Base-by-base conservation (phyloP, 257 asterid genomes). In the Rehmannia glutinosa region DNA sequence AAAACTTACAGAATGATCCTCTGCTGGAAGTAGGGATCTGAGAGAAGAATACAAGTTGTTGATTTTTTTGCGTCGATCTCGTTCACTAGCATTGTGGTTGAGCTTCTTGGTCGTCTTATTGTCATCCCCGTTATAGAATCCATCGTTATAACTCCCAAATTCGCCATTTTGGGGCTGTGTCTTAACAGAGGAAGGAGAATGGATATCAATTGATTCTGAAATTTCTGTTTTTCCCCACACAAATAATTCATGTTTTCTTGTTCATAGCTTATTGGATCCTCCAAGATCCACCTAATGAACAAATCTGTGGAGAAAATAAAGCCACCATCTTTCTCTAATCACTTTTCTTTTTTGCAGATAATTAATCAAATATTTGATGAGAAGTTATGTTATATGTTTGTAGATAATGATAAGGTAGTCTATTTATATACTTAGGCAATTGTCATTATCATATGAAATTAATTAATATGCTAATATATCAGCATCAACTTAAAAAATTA, bases 61-160 rank as follows among this genome's bases (percentile, higher is more conserved):
- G 10, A 91, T 84, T 1, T 52, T 80, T 50, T 81, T 82, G 10
- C 97, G 92, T 8, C 96, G 96, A 30, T 87, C 86, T 0, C 97
- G 83, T 58, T 90, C 97, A 8, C 86, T 84, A 1, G 96, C 96
- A 38, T 90, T 90, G 39, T 90, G 97, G 70, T 84, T 84, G 32
- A 84, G 75, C 79, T 85, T 87, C 85, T 82, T 90, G 2, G 59
- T 80, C 23, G 4, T 62, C 33, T 69, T 56, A 4, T 59, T n/a
- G 3, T 64, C 25, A 7, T 66, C 78, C 0, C 55, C 77, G 1
- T 49, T 25, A 10, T 33, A 9, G n/a, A 64, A n/a, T n/a, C n/a
- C n/a, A n/a, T n/a, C n/a, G 9, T n/a, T n/a, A n/a, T n/a, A n/a
- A n/a, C n/a, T n/a, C n/a, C n/a, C n/a, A n/a, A n/a, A n/a, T n/a